Percentiles rank a stretch among this genome's conserved stretches.
Conservation (phyloP, 768 basidiomycete genomes). For the Dioszegia aurantiaca region DNA sequence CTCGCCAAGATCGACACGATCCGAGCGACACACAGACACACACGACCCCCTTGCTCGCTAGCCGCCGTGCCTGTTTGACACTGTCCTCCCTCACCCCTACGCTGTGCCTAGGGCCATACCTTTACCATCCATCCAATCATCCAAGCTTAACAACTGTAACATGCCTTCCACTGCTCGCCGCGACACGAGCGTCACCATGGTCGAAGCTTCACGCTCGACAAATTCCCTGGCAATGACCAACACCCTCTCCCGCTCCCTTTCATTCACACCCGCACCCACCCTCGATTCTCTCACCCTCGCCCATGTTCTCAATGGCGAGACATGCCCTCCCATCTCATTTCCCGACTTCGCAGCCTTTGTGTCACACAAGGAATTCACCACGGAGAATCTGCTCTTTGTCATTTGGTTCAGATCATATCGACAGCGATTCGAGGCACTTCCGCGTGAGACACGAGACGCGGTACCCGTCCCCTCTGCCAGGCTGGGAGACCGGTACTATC, state of each 20-base stretch:
- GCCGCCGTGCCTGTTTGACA: no score
- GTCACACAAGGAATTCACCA: constrained; percentile 39
- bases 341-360: constrained; percentile 42
- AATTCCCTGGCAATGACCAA: constrained; percentile 16
- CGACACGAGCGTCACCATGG: neutral
- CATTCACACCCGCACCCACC: constrained; percentile 11
- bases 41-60: no score
- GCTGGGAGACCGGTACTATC: constrained; percentile 34
- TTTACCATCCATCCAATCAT: no score
- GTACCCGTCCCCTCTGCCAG: constrained; percentile 39
- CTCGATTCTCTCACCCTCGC: constrained; percentile 40
- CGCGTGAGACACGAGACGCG: constrained; percentile 10
- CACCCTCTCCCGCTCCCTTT: constrained; percentile 15
- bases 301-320: constrained; percentile 42
- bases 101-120: neutral
- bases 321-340: constrained; percentile 44
- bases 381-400: constrained; percentile 45
- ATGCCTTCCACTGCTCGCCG: no score
- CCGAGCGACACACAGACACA: no score
- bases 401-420: constrained; percentile 45
- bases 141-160: no score
- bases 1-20: no score
- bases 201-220: constrained; percentile 17
- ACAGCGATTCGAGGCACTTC: constrained; percentile 25
- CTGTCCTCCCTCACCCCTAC: neutral